These are phyloP conservation scores for Tylopilus orsonianus DNA, from an alignment of 1,284 basidiomycete genomes.

Conservation along the genomic window DNA sequence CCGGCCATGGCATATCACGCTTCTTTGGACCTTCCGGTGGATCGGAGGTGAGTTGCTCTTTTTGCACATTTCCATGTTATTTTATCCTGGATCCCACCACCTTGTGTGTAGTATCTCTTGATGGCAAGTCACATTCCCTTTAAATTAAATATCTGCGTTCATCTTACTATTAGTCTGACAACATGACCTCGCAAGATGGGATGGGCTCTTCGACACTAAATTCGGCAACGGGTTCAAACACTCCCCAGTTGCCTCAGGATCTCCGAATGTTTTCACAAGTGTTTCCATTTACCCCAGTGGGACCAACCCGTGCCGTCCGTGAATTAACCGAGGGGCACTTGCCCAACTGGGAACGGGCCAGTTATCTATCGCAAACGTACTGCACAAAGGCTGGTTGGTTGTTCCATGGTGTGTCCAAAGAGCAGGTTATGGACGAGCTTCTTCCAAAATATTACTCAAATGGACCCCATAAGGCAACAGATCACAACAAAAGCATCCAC, in stretches of 20 bases:
- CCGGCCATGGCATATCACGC: constrained; percentile 56
- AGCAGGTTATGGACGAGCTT: constrained; percentile 42
- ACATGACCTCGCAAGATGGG: constrained; percentile 13
- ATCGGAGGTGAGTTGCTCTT: constrained; percentile 47
- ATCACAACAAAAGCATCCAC: constrained; percentile 59
- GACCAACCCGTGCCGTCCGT: constrained; percentile 45
- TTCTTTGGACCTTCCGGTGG: constrained; percentile 69
- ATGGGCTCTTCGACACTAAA: constrained; percentile 29
- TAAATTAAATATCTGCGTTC: constrained; percentile 7
- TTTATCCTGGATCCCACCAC: constrained; percentile 10
- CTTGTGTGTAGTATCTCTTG: constrained; percentile 30
- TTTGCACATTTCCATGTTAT: constrained; percentile 7
- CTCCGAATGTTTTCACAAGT: constrained; percentile 54
- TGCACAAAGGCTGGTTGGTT: constrained; percentile 60
- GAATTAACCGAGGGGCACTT: constrained; percentile 51
- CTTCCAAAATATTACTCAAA: constrained; percentile 57
- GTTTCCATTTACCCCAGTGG: constrained; percentile 66
- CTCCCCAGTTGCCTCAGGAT: constrained; percentile 38
- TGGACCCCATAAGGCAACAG: constrained; percentile 61
- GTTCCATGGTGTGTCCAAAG: constrained; percentile 48
- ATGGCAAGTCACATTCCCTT: constrained; percentile 27
- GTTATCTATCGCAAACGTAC: constrained; percentile 49
- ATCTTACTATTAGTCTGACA: constrained; percentile 30
- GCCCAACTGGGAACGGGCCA: constrained; percentile 49
- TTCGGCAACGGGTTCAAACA: constrained; percentile 36